Evolutionary conservation across 148 eudicot species (phyloP), one percentile per base, ranked within the genome.

Genomic region (Talinum fruticosum): DNA sequence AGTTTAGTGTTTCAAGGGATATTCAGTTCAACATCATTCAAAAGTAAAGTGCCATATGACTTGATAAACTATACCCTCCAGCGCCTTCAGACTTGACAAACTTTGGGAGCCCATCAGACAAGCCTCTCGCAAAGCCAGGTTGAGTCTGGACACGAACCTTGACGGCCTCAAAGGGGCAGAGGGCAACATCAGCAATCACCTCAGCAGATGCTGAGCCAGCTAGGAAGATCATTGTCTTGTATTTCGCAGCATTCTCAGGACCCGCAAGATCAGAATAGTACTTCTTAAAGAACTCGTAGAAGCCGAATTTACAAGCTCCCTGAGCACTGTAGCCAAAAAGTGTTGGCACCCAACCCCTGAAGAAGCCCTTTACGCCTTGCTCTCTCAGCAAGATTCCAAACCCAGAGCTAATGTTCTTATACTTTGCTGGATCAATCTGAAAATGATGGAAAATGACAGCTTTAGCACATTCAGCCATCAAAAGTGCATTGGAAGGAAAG

Each of bases 151-250:
- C 89, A 24, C 96, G 87, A 77, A 91, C 91, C 84, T 89, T 91
- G n/a, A 91, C 92, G 1, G 96, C 96, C 82, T 91, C 96, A 61
- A 91, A 84, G 10, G 92, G 92, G 57, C 96, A 91, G 35, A 91
- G 92, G 6, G 91, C 91, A 69, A 91, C 74, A 80, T 86, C 96
- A 30, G 96, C 96, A 76, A 91, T 85, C 30, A 91, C 74, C 80
- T 91, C 96, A 3, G 96, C 89, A 69, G 96, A 91, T 1, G 96
- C 96, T 8, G 92, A 87, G n/a, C 91, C 96, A 70, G 91, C 96
- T 8, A 91, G 85, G 77, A 75, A 83, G 44, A 91, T 91, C 80
- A 89, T 36, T 2, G 91, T 87, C 72, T 89, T 91, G 83, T 89
- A 91, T 65, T 89, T 88, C 32, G 80, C 77, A 1, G 93, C 90